Conservation (phyloP, 148 eudicot genomes). For the Rhododendron molle region DNA sequence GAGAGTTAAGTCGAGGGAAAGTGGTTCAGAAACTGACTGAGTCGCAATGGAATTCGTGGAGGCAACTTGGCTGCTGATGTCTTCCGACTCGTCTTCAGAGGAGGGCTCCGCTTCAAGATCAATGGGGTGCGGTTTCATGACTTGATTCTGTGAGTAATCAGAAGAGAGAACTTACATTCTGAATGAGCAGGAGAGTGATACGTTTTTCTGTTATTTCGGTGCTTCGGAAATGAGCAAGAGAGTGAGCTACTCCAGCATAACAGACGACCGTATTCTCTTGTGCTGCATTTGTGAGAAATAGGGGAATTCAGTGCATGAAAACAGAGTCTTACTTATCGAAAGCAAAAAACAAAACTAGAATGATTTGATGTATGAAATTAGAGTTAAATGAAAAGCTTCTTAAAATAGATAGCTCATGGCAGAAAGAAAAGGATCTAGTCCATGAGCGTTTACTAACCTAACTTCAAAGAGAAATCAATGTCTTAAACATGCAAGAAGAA, state of each 20-base stretch:
- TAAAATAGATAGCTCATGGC: too few relatives aligned
- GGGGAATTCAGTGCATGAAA: not conserved
- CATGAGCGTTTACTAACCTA: too few relatives aligned
- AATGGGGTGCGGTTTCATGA: constrained; percentile 18
- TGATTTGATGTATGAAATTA: not conserved
- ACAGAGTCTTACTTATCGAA: not conserved
- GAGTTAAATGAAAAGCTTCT: too few relatives aligned
- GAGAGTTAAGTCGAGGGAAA: constrained; percentile 43
- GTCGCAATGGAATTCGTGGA: constrained; percentile 21
- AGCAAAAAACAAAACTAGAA: not conserved
- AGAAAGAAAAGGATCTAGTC: too few relatives aligned
- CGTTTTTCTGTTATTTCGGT: not conserved
- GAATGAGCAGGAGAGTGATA: not conserved
- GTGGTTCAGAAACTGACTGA: constrained; percentile 12
- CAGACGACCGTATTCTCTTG: not conserved
- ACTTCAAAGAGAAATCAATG: too few relatives aligned
- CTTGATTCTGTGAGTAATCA: not conserved
- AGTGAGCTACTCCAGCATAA: not conserved
- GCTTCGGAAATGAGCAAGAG: not conserved
- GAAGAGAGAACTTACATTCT: not conserved
- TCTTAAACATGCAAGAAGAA: not conserved
- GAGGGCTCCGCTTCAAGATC: constrained; percentile 27
- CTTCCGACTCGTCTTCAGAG: constrained; percentile 18
- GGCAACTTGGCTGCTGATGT: constrained; percentile 42
- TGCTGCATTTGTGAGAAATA: constrained; percentile 8